These are phyloP conservation scores for Aspergillus latus DNA, from an alignment of 2,329 filamentous ascomycete genomes.

Conservation along the genomic window DNA sequence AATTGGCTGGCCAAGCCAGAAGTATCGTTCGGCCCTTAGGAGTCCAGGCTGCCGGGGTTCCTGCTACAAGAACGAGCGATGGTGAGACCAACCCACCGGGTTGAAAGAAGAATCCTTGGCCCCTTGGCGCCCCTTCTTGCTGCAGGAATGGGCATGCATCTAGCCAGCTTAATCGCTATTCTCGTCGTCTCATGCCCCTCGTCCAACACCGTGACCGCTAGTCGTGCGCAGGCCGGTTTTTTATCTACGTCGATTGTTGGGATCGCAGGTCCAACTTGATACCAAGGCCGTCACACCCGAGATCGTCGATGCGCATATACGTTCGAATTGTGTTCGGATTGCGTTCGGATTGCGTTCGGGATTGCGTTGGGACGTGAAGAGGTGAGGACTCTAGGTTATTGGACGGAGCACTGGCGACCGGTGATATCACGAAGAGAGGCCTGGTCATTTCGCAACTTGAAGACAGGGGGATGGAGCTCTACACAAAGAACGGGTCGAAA, in stretches of 20 bases:
- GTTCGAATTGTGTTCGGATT: too few relatives aligned
- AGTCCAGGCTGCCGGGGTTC: neutral
- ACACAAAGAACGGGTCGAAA: neutral
- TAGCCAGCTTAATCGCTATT: neutral
- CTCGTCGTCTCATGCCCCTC: neutral
- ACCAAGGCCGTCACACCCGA: neutral
- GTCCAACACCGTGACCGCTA: constrained; percentile 6
- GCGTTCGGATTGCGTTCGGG: too few relatives aligned
- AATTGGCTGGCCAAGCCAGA: constrained; percentile 13
- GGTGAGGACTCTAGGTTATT: neutral
- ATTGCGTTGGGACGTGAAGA: too few relatives aligned
- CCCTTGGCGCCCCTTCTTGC: constrained; percentile 11
- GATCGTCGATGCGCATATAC: neutral
- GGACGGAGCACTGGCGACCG: constrained; percentile 7
- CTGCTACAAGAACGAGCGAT: neutral
- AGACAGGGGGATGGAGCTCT: neutral
- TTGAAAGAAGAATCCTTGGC: constrained; percentile 15
- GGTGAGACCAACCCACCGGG: neutral
- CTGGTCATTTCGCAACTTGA: neutral
- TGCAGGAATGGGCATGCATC: constrained; percentile 6
- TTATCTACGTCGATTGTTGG: constrained; percentile 1
- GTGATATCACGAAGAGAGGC: neutral
- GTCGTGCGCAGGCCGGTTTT: constrained; percentile 12
- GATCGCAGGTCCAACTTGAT: too few relatives aligned
- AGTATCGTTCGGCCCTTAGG: constrained; percentile 5